Percentiles rank a stretch among this genome's conserved stretches.
Conservation (phyloP, 768 basidiomycete species). For the Paxillus involutus region DNA sequence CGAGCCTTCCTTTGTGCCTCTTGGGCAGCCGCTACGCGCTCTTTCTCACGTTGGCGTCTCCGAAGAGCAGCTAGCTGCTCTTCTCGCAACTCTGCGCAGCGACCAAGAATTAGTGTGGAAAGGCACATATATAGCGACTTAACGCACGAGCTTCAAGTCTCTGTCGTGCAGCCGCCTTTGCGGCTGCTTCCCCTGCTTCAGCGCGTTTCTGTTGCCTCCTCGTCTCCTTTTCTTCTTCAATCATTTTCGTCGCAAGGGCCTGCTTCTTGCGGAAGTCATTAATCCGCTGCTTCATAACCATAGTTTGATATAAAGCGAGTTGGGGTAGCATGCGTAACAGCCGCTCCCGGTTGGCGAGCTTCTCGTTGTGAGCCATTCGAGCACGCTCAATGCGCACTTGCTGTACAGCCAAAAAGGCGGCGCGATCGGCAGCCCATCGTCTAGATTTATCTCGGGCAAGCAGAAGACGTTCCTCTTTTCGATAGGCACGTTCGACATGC, state of each 20-base stretch:
- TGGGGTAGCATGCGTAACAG: constrained; percentile 72
- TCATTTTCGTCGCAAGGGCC: constrained; percentile 60
- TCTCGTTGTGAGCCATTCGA: constrained; percentile 56
- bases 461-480: constrained; percentile 88
- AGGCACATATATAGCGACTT: constrained; percentile 1
- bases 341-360: constrained; percentile 70
- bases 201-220: constrained; percentile 47
- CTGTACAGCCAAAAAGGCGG: constrained; percentile 61
- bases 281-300: constrained; percentile 55
- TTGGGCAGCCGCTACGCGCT: constrained; percentile 50
- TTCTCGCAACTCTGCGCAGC: constrained; percentile 49
- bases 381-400: constrained; percentile 52
- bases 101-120: constrained; percentile 14
- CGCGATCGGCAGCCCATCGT: constrained; percentile 74
- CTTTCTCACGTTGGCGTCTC: constrained; percentile 47
- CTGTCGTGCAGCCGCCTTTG: constrained; percentile 36
- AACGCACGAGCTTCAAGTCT: constrained; percentile 50
- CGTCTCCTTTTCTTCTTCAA: constrained; percentile 82
- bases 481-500: constrained; percentile 88
- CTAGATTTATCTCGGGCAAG: constrained; percentile 77
- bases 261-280: constrained; percentile 64
- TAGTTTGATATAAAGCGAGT: constrained; percentile 52
- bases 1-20: constrained; percentile 52
- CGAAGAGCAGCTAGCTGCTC: constrained; percentile 50
- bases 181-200: constrained; percentile 16